Conservation (phyloP, 2,329 filamentous ascomycete genomes). For the Xylariales sp. region DNA sequence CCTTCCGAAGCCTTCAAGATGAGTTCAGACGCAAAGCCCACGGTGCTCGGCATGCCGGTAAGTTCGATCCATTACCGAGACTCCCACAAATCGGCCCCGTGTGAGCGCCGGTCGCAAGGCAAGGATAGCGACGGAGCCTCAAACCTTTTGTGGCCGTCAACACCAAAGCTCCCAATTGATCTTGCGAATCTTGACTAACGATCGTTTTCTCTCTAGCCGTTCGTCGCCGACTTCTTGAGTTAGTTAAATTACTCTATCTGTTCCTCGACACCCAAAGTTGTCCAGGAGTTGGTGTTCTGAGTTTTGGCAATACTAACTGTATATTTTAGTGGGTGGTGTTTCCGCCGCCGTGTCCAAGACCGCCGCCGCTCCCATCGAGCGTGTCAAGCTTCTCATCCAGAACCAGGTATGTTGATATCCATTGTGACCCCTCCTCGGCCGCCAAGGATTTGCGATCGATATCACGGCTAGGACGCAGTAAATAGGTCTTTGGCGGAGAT, state of each 20-base stretch:
- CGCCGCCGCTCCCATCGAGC: constrained; percentile 99
- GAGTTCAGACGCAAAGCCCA: constrained; percentile 68
- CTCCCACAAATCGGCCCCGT: constrained; percentile 40
- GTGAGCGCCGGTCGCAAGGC: constrained; percentile 24
- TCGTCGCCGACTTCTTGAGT: constrained; percentile 85
- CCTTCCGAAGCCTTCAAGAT: constrained; percentile 54
- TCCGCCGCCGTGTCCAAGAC: constrained; percentile 99
- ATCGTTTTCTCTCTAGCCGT: constrained; percentile 70
- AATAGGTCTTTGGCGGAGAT: too few relatives aligned
- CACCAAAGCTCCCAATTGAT: neutral
- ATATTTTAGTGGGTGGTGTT: constrained; percentile 84
- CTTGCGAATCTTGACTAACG: constrained; percentile 50
- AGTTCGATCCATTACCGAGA: constrained; percentile 34
- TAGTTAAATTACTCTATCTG: too few relatives aligned
- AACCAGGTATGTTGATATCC: constrained; percentile 85
- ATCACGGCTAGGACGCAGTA: neutral
- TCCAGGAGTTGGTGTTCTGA: too few relatives aligned
- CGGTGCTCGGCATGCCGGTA: constrained; percentile 75
- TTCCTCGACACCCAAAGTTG: too few relatives aligned
- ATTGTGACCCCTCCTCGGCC: neutral
- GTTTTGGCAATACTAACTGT: too few relatives aligned
- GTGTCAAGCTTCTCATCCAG: constrained; percentile 99
- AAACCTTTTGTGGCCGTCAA: constrained; percentile 25
- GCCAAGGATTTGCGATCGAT: neutral
- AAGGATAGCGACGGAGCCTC: constrained; percentile 39